Conservation (phyloP, 768 basidiomycete genomes). For the Sporobolomyces roseus region DNA sequence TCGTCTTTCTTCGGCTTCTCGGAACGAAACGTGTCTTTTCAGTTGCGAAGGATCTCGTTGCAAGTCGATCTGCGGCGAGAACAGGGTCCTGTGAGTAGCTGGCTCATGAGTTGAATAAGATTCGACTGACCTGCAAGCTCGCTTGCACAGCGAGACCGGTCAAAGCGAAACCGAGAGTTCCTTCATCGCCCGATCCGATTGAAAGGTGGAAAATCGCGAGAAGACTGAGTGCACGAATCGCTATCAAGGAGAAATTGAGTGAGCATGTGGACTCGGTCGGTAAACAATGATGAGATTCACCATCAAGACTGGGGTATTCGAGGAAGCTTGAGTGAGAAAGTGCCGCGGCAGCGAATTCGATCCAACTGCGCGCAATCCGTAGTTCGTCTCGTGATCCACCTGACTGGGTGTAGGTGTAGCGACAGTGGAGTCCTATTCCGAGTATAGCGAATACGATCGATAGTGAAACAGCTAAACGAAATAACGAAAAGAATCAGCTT, state of each 20-base stretch:
- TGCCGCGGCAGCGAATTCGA: background rate
- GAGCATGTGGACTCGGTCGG: background rate
- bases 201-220: constrained; percentile 9
- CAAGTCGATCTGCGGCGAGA: background rate
- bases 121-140: background rate
- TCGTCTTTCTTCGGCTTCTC: background rate
- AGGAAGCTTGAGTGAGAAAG: constrained; percentile 8
- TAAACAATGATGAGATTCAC: background rate
- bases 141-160: constrained; percentile 1
- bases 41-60: constrained; percentile 9
- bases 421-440: background rate
- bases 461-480: background rate
- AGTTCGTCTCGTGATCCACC: constrained; percentile 3
- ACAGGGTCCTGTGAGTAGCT: background rate
- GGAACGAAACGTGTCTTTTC: background rate
- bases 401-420: background rate
- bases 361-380: background rate
- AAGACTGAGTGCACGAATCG: constrained; percentile 1
- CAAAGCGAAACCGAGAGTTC: background rate
- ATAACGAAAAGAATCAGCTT: background rate
- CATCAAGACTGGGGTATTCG: constrained; percentile 1
- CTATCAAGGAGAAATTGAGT: background rate
- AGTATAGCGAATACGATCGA: constrained; percentile 1
- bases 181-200: constrained; percentile 10
- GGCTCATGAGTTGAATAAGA: background rate